Percentiles rank a stretch among this genome's conserved stretches.
Evolutionary conservation across 305 asterid genomes (phyloP).

Genomic region (Plantago coronopus): DNA sequence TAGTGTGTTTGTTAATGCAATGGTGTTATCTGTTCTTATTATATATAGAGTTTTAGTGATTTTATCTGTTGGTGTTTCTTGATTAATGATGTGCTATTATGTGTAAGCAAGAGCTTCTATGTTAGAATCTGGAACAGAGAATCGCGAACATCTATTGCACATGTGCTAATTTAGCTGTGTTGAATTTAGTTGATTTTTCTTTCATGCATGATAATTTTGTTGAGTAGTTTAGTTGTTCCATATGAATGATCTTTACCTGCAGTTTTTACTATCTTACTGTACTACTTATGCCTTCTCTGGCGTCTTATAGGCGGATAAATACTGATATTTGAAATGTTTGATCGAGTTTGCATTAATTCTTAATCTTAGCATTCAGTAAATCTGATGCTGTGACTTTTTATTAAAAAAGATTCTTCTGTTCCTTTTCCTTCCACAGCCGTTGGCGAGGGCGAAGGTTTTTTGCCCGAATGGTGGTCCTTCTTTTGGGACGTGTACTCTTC

Average conservation of each 20-base stretch:
- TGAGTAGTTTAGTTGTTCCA: neutral
- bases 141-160: neutral
- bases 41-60: too few species aligned
- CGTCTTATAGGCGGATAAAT: neutral
- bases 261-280: neutral
- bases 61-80: neutral
- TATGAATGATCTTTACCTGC: neutral
- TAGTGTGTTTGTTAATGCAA: too few species aligned
- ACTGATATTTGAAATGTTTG: neutral
- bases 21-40: too few species aligned
- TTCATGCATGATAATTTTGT: neutral
- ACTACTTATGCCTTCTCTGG: neutral
- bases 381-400: neutral
- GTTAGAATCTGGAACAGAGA: neutral
- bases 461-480: slow-evolving; percentile 52
- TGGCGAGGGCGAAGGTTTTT: slow-evolving; percentile 37
- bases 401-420: too few species aligned
- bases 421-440: slow-evolving; percentile 22
- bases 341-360: neutral
- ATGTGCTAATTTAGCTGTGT: neutral
- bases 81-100: neutral
- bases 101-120: neutral
- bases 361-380: neutral
- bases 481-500: slow-evolving; percentile 36
- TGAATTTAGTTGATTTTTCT: neutral